A percentile compares a stretch with the other conserved stretches of the same genome.
These are phyloP conservation scores for Melanogaster broomeanus DNA, from an alignment of 768 basidiomycete genomes.

Conservation along the genomic window DNA sequence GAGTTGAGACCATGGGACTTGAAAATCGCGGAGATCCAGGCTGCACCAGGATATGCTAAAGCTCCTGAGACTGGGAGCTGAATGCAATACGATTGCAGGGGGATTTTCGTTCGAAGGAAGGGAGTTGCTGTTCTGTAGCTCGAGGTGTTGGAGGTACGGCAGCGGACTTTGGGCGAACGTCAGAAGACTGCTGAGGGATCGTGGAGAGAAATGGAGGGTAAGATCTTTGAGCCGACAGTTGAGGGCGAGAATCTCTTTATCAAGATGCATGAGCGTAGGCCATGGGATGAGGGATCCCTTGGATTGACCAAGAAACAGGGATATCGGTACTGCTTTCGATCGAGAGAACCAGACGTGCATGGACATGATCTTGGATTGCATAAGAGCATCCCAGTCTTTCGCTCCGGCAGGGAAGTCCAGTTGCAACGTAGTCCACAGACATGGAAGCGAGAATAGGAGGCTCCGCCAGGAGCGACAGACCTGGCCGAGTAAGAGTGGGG, in stretches of 20 bases:
- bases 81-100: conserved; percentile 23
- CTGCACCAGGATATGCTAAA: conserved; percentile 28
- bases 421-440: conserved; percentile 23
- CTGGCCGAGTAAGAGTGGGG: conserved; percentile 29
- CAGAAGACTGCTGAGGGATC: conserved; percentile 25
- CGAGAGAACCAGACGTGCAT: conserved; percentile 34
- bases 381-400: conserved; percentile 25
- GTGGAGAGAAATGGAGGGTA: conserved; percentile 21
- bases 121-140: conserved; percentile 26
- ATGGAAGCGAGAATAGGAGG: conserved; percentile 30
- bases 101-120: conserved; percentile 27
- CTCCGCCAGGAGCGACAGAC: conserved; percentile 33
- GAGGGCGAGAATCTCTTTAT: conserved; percentile 30
- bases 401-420: conserved; percentile 22
- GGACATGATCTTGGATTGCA: conserved; percentile 25
- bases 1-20: conserved; percentile 30
- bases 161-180: conserved; percentile 28
- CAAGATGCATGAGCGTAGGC: conserved; percentile 30
- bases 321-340: conserved; percentile 29
- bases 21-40: conserved; percentile 27
- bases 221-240: conserved; percentile 20
- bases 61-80: conserved; percentile 28
- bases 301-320: conserved; percentile 22
- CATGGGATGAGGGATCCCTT: conserved; percentile 23
- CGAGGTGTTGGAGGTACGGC: conserved; percentile 25